Evolutionary conservation across 192 early-diverging fungal genomes (phyloP), one percentile per base, ranked within the genome.

Genomic region (Backusella luteola): DNA sequence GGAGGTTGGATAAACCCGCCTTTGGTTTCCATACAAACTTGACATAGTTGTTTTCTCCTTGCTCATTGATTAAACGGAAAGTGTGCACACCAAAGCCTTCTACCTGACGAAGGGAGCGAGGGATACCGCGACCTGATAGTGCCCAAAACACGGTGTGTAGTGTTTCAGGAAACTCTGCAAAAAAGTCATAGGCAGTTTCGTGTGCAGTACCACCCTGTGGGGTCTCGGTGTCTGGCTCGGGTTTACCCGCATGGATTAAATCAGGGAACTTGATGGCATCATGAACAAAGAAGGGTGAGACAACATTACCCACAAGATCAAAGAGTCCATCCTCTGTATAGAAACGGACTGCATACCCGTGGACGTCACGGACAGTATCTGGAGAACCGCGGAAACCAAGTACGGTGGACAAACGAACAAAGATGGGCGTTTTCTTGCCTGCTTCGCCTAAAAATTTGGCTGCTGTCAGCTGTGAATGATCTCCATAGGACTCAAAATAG

Each of bases 391-490:
- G 73, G 23, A 32, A 74, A 15, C 85, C 86, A 34, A 71, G 66
- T 7, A 87, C 84, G 34, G 85, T 88, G n/a, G 84, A 85, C 71
- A 88, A 78, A 14, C 87, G 79, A 11, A 83, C 77, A 84, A 87
- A 88, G 1, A 87, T 69, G 14, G 87, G 87, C 4, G 87, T 88
- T 66, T 77, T 69, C 32, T 77, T 77, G 53, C 80, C 76, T 34
- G 71, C 59, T n/a, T 67, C 34, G 2, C 46, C 17, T 9, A 88
- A 76, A 39, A 81, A 74, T 11, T 73, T 78, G 15, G 87, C 87
- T 3, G 73, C 71, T 29, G 84, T 87, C 21, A 86, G 14, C 23
- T 70, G 70, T 19, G 75, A 79, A 38, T 74, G 52, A 46, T 85
- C 79, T 8, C 49, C 79, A 76, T 83, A 82, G 14, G 73, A 36